phyloP scores from a whole-genome alignment of 805 yeast genomes.

The Metschnikowia colocasiae region DNA sequence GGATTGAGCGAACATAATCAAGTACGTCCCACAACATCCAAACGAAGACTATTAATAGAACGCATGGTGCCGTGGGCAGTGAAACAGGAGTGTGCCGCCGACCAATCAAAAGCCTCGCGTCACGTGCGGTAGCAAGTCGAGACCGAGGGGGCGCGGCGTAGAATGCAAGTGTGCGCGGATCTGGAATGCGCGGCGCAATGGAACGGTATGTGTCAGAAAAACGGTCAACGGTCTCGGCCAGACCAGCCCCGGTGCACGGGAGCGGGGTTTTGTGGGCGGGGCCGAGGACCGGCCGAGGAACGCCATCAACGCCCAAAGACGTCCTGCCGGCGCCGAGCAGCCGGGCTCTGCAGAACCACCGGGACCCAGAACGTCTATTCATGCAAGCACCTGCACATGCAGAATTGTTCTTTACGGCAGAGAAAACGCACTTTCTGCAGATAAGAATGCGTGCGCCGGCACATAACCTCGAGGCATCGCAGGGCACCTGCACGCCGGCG shows the following conservation, averaged over 20 bases:
- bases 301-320: too few relatives aligned
- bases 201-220: neutral
- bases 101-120: neutral
- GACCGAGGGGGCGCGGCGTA: neutral
- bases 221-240: neutral
- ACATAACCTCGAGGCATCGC: neutral
- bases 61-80: too few relatives aligned
- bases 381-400: constrained; percentile 2
- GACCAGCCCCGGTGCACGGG: neutral
- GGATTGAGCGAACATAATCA: too few relatives aligned
- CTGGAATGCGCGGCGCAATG: constrained; percentile 1
- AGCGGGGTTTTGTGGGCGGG: too few relatives aligned
- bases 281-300: too few relatives aligned
- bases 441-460: neutral
- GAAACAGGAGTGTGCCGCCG: too few relatives aligned
- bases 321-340: too few relatives aligned
- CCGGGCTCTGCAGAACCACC: neutral
- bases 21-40: too few relatives aligned
- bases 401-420: constrained; percentile 5
- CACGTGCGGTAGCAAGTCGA: neutral
- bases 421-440: neutral
- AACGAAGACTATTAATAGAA: too few relatives aligned
- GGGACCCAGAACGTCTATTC: neutral
- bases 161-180: neutral
- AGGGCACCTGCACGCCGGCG: neutral